Evolutionary conservation across 345 rosid genomes (phyloP).

Genomic region (Gossypium anomalum): DNA sequence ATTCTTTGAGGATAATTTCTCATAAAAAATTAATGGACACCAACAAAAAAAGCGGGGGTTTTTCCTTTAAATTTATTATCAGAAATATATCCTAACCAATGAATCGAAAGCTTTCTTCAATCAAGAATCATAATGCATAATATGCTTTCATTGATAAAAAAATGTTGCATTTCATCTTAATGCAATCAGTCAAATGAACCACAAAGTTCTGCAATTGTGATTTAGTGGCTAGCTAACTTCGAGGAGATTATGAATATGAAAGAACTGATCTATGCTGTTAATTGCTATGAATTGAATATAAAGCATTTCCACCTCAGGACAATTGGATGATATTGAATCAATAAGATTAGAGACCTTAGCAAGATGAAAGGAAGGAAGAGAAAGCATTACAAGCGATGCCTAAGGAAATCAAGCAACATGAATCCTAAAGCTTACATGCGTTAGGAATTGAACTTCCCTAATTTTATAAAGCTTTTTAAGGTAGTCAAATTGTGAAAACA

Average conservation of each 20-base stretch:
- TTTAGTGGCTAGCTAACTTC: not conserved
- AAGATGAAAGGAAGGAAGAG: not conserved
- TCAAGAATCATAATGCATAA: not conserved
- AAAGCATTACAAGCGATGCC: not conserved
- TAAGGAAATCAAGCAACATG: not conserved
- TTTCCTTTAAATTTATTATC: not conserved
- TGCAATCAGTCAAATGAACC: not conserved
- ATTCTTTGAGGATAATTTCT: not conserved
- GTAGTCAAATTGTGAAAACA: not conserved
- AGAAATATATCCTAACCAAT: conserved; percentile 4
- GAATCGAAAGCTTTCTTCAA: not conserved
- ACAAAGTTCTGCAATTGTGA: not conserved
- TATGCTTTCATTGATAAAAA: not conserved
- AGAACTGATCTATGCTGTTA: not conserved
- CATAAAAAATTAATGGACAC: not conserved
- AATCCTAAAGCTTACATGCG: not conserved
- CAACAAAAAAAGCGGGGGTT: not conserved
- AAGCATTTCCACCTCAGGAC: not conserved
- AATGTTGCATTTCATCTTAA: not conserved
- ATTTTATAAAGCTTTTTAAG: not conserved
- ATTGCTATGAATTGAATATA: not conserved
- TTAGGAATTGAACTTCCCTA: not conserved
- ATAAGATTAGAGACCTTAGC: not conserved
- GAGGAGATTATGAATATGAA: not conserved
- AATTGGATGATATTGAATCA: not conserved